Percentiles rank a stretch among this genome's conserved stretches.
Conservation (phyloP, 1,139 yeast species). For the Starmera stellimalicola region DNA sequence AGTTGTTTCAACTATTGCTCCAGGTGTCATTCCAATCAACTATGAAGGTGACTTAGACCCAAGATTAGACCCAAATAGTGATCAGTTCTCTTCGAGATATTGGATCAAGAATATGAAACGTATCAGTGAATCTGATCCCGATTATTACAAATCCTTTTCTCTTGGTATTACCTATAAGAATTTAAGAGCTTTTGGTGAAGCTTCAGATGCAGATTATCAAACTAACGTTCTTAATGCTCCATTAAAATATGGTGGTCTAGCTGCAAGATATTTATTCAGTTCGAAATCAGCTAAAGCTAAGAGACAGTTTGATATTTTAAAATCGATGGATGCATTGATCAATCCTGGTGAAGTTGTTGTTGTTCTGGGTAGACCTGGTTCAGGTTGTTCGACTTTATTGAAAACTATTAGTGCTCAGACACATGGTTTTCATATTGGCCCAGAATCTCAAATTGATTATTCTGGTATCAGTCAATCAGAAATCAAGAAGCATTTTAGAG, state of each 20-base stretch:
- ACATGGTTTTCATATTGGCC: conserved; percentile 45
- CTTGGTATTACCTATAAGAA: conserved; percentile 64
- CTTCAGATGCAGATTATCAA: conserved; percentile 75
- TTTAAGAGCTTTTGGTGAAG: conserved; percentile 65
- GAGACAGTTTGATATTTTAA: conserved; percentile 39
- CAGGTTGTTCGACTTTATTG: conserved; percentile 45
- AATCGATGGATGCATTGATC: conserved; percentile 32
- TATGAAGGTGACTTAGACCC: conserved; percentile 35
- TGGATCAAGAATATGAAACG: conserved; percentile 70
- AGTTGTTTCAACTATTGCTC: conserved; percentile 10
- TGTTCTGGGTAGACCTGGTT: conserved; percentile 44
- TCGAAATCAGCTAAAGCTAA: conserved; percentile 19
- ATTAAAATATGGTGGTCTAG: conserved; percentile 14
- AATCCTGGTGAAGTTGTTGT: conserved; percentile 42
- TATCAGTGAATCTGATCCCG: conserved; percentile 47
- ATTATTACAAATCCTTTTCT: conserved; percentile 50
- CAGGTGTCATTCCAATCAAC: conserved; percentile 19
- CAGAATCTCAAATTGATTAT: conserved; percentile 32
- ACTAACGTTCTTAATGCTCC: conserved; percentile 53
- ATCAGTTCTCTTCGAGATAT: conserved; percentile 47
- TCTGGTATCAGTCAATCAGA: conserved; percentile 41
- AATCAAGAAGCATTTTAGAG: conserved; percentile 35
- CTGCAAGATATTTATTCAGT: conserved; percentile 15
- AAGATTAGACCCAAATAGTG: conserved; percentile 43
- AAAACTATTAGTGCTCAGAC: conserved; percentile 50